Evolutionary conservation across 192 early-diverging fungal species (phyloP).

Genomic region (Linnemannia elongata): DNA sequence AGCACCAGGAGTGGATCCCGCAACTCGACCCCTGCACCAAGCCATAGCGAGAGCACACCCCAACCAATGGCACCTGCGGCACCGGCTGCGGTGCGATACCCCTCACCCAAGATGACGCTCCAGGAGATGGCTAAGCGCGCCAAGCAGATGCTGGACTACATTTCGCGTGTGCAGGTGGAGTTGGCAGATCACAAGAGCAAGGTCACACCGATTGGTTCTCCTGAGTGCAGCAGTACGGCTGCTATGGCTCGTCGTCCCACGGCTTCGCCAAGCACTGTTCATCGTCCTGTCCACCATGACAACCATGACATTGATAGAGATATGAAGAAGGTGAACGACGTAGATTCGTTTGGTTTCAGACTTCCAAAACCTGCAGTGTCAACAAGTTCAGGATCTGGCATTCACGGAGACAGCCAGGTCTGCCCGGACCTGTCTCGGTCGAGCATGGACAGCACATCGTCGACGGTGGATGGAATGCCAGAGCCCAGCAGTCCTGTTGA

Average conservation of each 20-base stretch:
- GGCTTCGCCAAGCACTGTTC: neutral
- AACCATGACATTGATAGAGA: slow-evolving; percentile 12
- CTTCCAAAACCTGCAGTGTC: slow-evolving; percentile 18
- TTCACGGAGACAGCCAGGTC: slow-evolving; percentile 43
- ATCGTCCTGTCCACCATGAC: neutral
- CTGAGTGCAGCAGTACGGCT: neutral
- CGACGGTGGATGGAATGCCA: slow-evolving; percentile 19
- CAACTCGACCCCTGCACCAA: slow-evolving; percentile 35
- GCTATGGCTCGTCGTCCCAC: neutral
- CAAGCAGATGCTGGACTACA: slow-evolving; percentile 76
- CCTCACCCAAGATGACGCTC: slow-evolving; percentile 66
- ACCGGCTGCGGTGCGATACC: slow-evolving; percentile 68
- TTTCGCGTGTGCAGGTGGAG: slow-evolving; percentile 64
- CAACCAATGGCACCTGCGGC: slow-evolving; percentile 52
- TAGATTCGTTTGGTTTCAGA: neutral
- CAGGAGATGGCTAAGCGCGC: slow-evolving; percentile 76
- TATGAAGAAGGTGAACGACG: neutral
- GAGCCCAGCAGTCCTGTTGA: slow-evolving; percentile 29
- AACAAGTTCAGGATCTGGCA: neutral
- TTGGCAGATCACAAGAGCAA: slow-evolving; percentile 58
- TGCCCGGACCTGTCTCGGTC: slow-evolving; percentile 43
- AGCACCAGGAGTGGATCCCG: slow-evolving; percentile 24
- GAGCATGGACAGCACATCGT: slow-evolving; percentile 41
- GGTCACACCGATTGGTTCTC: slow-evolving; percentile 3
- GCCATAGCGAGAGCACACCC: slow-evolving; percentile 20